Evolutionary conservation across 176 grass and related monocot species (phyloP), one percentile per base, ranked within the genome.

Genomic region (Oryza officinalis): DNA sequence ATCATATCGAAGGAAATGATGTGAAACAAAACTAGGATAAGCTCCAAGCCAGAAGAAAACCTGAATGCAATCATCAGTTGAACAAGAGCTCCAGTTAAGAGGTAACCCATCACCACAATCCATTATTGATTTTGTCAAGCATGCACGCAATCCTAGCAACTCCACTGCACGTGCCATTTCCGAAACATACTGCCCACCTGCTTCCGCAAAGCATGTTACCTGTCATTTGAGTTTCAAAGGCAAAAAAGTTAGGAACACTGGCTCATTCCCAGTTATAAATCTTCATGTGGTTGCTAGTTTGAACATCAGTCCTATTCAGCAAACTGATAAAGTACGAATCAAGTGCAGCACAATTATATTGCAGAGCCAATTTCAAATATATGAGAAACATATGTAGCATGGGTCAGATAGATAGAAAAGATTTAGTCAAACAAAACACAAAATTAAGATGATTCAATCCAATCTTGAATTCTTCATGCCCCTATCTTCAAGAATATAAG

Each of bases 131-230:
- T 94, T 89, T 28, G 92, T 91, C 81, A 97, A 94, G 83, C 94
- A 97, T 54, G 90, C 94, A 71, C 92, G 90, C 54, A 94, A 78
- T 10, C 92, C 94, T 67, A 97, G 79, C 64, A 89, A 69, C 22
- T 97, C 90, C 14, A 97, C 94, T 67, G 92, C 94, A 30, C 86
- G 80, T 80, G 88, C 90, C 94, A 97, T 97, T 81, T 89, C 90
- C 25, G 86, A 68, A 61, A 97, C 94, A 87, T 91, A 84, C 74
- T 97, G 94, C 28, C 94, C 94, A 82, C 94, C 94, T 75, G 94
- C 94, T 86, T 97, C 94, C 4, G 94, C 94, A 89, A 97, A 97
- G 86, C 94, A 97, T 63, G 94, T 97, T 69, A 93, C 89, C 94
- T 97, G 83, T 30, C 66, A 83, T 77, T 77, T 71, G 28, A 49